A percentile compares a stretch with the other conserved stretches of the same genome.
These are phyloP conservation scores for Cystobasidium ongulense DNA, from an alignment of 768 basidiomycete genomes.

Conservation along the genomic window DNA sequence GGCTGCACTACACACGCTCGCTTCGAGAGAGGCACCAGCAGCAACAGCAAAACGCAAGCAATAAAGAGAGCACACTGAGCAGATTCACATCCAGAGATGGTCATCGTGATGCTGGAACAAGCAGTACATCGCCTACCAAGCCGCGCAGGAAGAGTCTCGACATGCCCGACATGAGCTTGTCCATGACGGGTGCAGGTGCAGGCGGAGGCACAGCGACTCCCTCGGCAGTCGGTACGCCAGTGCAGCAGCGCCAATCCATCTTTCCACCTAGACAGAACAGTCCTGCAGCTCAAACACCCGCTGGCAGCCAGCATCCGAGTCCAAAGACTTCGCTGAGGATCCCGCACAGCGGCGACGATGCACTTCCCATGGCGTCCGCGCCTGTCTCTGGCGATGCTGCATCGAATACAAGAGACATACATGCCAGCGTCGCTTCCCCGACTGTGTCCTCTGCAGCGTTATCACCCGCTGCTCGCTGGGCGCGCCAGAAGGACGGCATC, in stretches of 20 bases:
- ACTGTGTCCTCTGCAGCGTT: background rate
- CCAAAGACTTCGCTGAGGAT: constrained; percentile 8
- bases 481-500: background rate
- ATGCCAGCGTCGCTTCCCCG: background rate
- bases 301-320: background rate
- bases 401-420: background rate
- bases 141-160: constrained; percentile 24
- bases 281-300: background rate
- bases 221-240: background rate
- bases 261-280: background rate
- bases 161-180: constrained; percentile 26
- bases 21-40: background rate
- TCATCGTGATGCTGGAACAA: background rate
- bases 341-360: background rate
- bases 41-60: background rate
- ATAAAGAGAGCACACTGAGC: background rate
- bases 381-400: background rate
- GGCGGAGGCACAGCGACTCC: constrained; percentile 4
- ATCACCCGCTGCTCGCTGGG: constrained; percentile 7
- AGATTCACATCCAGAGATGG: background rate
- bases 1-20: constrained; percentile 8
- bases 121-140: background rate
- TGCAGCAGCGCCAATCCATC: background rate
- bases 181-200: background rate
- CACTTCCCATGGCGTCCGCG: background rate